A percentile compares a stretch with the other conserved stretches of the same genome.
Evolutionary conservation across 768 basidiomycete genomes (phyloP).

Genomic region (Serendipita indica): DNA sequence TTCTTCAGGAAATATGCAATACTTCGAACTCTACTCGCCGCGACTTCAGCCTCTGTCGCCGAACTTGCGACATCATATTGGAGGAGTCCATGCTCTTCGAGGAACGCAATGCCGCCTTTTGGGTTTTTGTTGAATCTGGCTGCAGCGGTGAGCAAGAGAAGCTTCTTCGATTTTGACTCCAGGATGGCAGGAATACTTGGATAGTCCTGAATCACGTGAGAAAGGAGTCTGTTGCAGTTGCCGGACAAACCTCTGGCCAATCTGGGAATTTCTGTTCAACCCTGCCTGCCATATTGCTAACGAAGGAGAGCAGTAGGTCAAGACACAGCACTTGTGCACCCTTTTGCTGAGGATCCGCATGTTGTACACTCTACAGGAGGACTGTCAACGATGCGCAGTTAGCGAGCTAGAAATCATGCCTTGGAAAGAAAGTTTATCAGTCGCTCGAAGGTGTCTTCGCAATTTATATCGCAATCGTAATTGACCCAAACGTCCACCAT

Average conservation of each 20-base stretch:
- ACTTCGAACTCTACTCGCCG: constrained; percentile 33
- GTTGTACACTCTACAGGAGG: constrained; percentile 50
- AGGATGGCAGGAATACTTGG: constrained; percentile 42
- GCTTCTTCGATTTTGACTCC: constrained; percentile 69
- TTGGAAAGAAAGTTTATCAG: constrained; percentile 78
- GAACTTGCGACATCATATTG: constrained; percentile 14
- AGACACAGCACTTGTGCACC: constrained; percentile 77
- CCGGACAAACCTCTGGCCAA: constrained; percentile 46
- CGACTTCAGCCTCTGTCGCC: constrained; percentile 26
- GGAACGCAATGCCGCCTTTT: constrained; percentile 73
- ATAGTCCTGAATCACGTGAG: constrained; percentile 30
- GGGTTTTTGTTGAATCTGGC: constrained; percentile 85
- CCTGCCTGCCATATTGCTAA: constrained; percentile 75
- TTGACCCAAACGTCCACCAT: constrained; percentile 94
- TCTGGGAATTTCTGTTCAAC: constrained; percentile 34
- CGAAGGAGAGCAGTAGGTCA: constrained; percentile 72
- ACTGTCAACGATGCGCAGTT: not conserved
- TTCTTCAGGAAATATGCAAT: constrained; percentile 78
- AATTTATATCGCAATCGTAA: constrained; percentile 94
- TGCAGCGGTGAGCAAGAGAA: constrained; percentile 69
- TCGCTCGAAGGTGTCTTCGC: constrained; percentile 89
- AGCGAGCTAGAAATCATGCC: constrained; percentile 29
- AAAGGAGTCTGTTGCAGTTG: not conserved
- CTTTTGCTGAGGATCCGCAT: constrained; percentile 46
- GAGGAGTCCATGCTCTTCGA: constrained; percentile 87